These are phyloP conservation scores for Aurinia saxatilis DNA, from an alignment of 345 rosid genomes.

Conservation along the genomic window DNA sequence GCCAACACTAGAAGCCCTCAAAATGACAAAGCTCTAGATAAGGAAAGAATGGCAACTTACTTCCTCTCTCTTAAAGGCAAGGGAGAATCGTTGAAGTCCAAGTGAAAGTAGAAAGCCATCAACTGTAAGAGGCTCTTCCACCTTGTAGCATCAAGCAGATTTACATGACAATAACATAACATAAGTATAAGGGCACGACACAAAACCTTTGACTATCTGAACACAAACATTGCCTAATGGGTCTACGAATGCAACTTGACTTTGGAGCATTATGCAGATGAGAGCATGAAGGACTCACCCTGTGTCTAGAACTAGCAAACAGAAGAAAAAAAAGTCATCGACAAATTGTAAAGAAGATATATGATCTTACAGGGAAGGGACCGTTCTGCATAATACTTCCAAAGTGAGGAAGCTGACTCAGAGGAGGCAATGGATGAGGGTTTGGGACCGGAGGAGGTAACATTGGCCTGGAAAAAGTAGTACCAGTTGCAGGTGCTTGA, in stretches of 20 bases:
- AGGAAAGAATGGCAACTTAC: constrained; percentile 39
- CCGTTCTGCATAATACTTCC: constrained; percentile 39
- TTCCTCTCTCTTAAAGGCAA: constrained; percentile 85
- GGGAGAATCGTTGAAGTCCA: constrained; percentile 70
- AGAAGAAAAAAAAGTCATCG: background rate
- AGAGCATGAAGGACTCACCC: background rate
- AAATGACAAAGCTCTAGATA: background rate
- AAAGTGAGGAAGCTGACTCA: constrained; percentile 46
- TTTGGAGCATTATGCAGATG: background rate
- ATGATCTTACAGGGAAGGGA: constrained; percentile 46
- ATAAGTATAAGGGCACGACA: background rate
- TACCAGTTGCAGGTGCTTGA: constrained; percentile 39
- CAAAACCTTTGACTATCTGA: background rate
- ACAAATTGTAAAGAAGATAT: constrained; percentile 3
- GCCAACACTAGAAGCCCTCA: background rate
- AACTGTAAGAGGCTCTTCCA: constrained; percentile 66
- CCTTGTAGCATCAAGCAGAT: constrained; percentile 32
- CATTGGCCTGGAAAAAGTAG: constrained; percentile 47
- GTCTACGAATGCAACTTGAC: background rate
- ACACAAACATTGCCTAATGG: background rate
- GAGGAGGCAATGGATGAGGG: constrained; percentile 41
- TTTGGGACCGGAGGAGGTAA: constrained; percentile 47
- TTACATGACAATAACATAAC: background rate
- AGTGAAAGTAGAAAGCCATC: constrained; percentile 67
- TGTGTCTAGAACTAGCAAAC: background rate